Percentiles rank a stretch among this genome's conserved stretches.
Evolutionary conservation across 495 filamentous ascomycete genomes (phyloP).

Genomic region (Talaromyces stipitatus): DNA sequence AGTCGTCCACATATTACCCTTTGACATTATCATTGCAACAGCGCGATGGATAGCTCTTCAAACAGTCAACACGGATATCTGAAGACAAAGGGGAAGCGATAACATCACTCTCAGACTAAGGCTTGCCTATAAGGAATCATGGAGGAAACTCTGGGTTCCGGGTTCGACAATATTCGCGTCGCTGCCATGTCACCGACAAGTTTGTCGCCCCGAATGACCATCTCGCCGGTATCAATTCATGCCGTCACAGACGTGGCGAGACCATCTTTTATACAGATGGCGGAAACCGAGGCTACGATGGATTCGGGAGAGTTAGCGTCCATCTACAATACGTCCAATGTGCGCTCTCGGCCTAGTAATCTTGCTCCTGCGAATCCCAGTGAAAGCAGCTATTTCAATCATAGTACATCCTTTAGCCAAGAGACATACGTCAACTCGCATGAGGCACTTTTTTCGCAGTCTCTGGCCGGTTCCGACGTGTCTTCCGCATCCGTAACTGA

Average conservation of each 20-base stretch:
- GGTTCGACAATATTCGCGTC: slow-evolving; percentile 5
- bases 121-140: neutral
- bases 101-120: neutral
- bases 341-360: neutral
- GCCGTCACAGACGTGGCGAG: neutral
- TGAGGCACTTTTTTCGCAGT: neutral
- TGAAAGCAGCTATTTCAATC: neutral
- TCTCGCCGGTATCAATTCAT: neutral
- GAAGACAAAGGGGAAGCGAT: neutral
- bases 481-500: neutral
- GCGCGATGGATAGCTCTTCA: slow-evolving; percentile 1
- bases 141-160: slow-evolving; percentile 6
- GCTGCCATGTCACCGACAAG: slow-evolving; percentile 1
- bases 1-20: too few relatives aligned
- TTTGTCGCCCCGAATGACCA: neutral
- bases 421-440: neutral
- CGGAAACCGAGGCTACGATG: neutral
- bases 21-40: neutral
- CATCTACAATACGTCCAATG: neutral
- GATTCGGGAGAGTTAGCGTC: neutral
- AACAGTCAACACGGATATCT: neutral
- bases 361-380: neutral
- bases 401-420: neutral
- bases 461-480: neutral
- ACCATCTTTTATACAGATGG: neutral